Conservation (phyloP, 2,329 filamentous ascomycete genomes). For the Cladosporium colombiae region DNA sequence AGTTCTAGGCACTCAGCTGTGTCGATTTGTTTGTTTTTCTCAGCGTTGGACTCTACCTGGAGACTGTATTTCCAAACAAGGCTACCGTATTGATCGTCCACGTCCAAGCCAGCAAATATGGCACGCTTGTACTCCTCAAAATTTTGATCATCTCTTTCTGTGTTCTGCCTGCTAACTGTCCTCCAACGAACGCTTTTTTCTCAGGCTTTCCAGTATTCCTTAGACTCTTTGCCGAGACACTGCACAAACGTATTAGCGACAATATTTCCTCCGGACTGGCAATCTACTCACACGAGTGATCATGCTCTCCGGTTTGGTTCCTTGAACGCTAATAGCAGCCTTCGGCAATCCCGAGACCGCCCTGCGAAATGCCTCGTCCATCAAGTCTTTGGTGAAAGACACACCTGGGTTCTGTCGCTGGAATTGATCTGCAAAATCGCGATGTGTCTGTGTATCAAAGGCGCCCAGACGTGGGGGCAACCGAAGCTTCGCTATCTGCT, state of each 20-base stretch:
- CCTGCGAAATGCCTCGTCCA: background rate
- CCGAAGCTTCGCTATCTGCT: background rate
- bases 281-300: background rate
- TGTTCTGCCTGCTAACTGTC: background rate
- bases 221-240: background rate
- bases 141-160: too few relatives aligned
- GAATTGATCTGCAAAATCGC: background rate
- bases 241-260: background rate
- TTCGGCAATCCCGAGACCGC: background rate
- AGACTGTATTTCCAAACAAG: background rate
- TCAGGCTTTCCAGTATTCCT: background rate
- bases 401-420: background rate
- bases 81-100: background rate
- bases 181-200: background rate
- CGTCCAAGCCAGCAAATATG: background rate
- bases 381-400: background rate
- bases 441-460: background rate
- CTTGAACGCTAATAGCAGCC: background rate
- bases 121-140: background rate
- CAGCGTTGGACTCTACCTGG: background rate
- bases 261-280: background rate
- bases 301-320: background rate
- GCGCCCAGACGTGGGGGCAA: background rate
- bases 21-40: background rate
- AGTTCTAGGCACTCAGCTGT: background rate